phyloP scores from a whole-genome alignment of 2,329 filamentous ascomycete genomes.

The Hypoxylon sp. region DNA sequence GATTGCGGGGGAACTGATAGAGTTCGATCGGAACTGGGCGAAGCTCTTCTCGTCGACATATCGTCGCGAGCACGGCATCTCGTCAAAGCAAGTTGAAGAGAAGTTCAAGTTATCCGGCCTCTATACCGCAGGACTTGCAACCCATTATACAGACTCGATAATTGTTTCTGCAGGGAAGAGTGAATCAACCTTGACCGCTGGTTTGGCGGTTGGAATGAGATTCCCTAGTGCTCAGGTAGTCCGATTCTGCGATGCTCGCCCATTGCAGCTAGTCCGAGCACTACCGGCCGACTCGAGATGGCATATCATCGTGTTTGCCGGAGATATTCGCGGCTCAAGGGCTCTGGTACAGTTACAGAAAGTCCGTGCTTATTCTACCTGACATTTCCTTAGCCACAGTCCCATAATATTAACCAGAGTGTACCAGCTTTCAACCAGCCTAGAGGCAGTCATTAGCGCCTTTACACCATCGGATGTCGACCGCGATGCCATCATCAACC shows the following conservation, averaged over 20 bases:
- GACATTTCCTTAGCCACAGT: neutral
- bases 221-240: constrained; percentile 73
- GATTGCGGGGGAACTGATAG: constrained; percentile 71
- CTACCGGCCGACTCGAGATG: constrained; percentile 62
- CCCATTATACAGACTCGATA: constrained; percentile 66
- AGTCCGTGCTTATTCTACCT: constrained; percentile 42
- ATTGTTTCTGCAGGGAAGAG: constrained; percentile 60
- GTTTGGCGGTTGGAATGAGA: constrained; percentile 67
- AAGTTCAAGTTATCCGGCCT: constrained; percentile 70
- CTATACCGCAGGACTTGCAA: constrained; percentile 73
- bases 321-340: constrained; percentile 61
- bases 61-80: constrained; percentile 56
- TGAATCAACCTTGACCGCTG: constrained; percentile 57
- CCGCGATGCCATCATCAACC: constrained; percentile 70
- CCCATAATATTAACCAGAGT: constrained; percentile 8
- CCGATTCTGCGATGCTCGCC: constrained; percentile 71
- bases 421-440: constrained; percentile 41
- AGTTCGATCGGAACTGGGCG: constrained; percentile 70
- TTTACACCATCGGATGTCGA: constrained; percentile 62
- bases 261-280: constrained; percentile 67
- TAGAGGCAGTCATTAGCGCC: constrained; percentile 51
- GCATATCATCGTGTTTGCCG: constrained; percentile 69
- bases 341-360: constrained; percentile 49
- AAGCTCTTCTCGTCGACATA: constrained; percentile 66
- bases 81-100: constrained; percentile 66